phyloP scores from a whole-genome alignment of 805 yeast species.

The Saturnispora bothae region DNA sequence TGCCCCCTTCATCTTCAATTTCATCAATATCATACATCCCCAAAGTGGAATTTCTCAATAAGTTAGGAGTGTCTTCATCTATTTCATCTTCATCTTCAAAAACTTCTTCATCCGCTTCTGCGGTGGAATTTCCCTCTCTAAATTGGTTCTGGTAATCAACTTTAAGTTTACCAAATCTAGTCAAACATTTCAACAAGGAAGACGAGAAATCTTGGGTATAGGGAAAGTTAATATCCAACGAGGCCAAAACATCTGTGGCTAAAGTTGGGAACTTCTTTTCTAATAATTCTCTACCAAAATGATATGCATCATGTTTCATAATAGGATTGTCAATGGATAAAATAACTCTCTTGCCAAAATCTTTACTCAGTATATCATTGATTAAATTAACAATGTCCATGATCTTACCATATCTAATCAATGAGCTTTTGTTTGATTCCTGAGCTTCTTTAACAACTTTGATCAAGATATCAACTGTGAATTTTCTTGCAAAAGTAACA shows the following conservation, averaged over 20 bases:
- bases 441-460: conserved; percentile 50
- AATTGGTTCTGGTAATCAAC: conserved; percentile 47
- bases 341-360: conserved; percentile 23
- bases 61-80: conserved; percentile 68
- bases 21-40: conserved; percentile 88
- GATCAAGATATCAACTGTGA: conserved; percentile 56
- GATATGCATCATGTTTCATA: conserved; percentile 49
- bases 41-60: conserved; percentile 77
- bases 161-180: conserved; percentile 46
- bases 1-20: conserved; percentile 21
- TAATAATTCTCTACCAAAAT: conserved; percentile 52
- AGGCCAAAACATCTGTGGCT: conserved; percentile 50
- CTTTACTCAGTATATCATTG: conserved; percentile 33
- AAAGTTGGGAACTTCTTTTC: conserved; percentile 55
- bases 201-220: conserved; percentile 50
- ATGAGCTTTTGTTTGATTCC: conserved; percentile 27
- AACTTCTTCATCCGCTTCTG: conserved; percentile 28
- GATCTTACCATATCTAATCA: conserved; percentile 43
- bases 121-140: conserved; percentile 28
- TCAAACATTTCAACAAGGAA: conserved; percentile 47
- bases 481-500: conserved; percentile 61
- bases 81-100: conserved; percentile 34
- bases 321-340: conserved; percentile 37
- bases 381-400: conserved; percentile 41
- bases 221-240: conserved; percentile 66